Evolutionary conservation across 1,284 basidiomycete genomes (phyloP), one percentile per base, ranked within the genome.

Genomic region (Xerocomus minutiporus): DNA sequence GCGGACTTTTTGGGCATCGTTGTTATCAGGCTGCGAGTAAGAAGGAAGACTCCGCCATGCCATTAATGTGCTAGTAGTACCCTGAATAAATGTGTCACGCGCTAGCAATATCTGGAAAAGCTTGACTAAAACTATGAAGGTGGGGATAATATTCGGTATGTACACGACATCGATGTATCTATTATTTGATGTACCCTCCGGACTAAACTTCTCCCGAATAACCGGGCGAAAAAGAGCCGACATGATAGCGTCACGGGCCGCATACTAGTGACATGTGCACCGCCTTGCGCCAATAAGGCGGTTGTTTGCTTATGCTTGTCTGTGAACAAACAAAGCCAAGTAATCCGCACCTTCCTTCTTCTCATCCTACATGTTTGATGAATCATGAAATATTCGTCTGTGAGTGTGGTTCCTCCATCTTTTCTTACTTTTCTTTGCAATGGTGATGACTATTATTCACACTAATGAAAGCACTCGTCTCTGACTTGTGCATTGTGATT

Each of bases 381-480:
- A 20, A 20, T 20, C 20, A 20, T 20, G 20, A 20, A 20, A 20
- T 20, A 41, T 26, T 6, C 15, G 41, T 15, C 31, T 3, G 65
- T 70, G 61, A 69, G 60, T 55, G 8, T 51, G 46, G 48, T 36
- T 8, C 42, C 46, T 45, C 39, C 35, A 17, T 8, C 42, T 31
- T 44, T 4, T 59, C 68, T 67, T 69, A 53, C 61, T 54, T 62
- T 55, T 67, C 67, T 77, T 71, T 79, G 77, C 74, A 70, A 64
- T 62, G 52, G 59, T 74, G 74, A 77, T 76, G 74, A 76, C 66
- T 65, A 63, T 61, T 63, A 73, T 78, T 78, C 73, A 78, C 75
- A 79, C 75, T 75, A 71, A 74, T 64, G 78, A 80, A 72, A 62
- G 58, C 60, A 61, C 60, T 55, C 41, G 69, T 65, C 64, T 56